Base-by-base conservation (phyloP, 805 yeast species). In the Candida michaelii region DNA sequence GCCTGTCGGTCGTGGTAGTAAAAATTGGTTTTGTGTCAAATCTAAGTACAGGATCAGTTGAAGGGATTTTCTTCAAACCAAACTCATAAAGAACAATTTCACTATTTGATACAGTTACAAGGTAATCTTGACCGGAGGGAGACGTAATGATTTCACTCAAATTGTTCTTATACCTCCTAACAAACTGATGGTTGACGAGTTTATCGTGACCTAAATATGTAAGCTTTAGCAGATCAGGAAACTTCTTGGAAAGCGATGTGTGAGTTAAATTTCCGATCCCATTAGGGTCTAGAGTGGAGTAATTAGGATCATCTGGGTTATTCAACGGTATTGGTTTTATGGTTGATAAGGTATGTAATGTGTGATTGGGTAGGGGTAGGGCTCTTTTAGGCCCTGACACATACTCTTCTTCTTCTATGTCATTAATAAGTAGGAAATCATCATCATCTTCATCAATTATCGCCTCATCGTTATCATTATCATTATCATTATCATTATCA, bases 161-260 rank as follows among this genome's bases (percentile, higher is more conserved):
- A 50, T 74, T 74, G 39, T 73, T 73, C 46, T 74, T 74, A 50
- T 63, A 73, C 45, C 59, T 62, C 37, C 69, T 54, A 1, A 67
- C 60, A 12, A 47, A 46, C 10, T 55, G 59, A 11, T 64, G 44
- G 5, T 50, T 51, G 9, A 30, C 19, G 16, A 68, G 43, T 21
- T 45, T 51, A 8, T 44, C 44, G 3, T 54, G 43, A 2, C 63
- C 66, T 2, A 56, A 45, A 30, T 54, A 52, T 0, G 46, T 43
- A 10, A 75, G 49, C 13, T 32, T 39, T 24, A 59, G 48, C 25
- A 65, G 43, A 49, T 73, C 76, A 16, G 54, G 49, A 41, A 66
- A 73, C 41, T 64, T 65, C 4, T 48, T 44, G 2, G 42, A 27
- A 12, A 44, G 39, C 13, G 39, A 19, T 13, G 9, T 2, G 33